phyloP scores from a whole-genome alignment of 108 stramenopile genomes.

The Skeletonema potamos region DNA sequence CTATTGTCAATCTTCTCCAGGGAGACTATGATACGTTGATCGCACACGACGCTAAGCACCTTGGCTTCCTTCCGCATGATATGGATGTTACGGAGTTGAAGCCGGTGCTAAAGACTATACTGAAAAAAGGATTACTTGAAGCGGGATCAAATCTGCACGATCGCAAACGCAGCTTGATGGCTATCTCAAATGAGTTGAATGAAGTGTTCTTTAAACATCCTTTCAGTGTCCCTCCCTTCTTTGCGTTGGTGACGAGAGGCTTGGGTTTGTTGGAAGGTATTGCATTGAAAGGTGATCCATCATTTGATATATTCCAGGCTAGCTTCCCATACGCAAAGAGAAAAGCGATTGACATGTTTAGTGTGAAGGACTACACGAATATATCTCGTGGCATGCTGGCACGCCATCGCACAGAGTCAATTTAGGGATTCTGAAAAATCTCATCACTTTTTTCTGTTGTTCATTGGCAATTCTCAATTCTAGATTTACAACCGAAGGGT shows the following conservation, averaged over 20 bases:
- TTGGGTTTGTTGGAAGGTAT: constrained; percentile 91
- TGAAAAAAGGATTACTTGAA: constrained; percentile 78
- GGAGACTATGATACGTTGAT: constrained; percentile 83
- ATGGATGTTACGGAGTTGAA: constrained; percentile 74
- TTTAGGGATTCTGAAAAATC: neutral
- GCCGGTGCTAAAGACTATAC: constrained; percentile 73
- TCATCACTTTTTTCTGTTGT: too few species aligned
- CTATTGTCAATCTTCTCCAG: constrained; percentile 81
- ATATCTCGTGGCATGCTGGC: constrained; percentile 23
- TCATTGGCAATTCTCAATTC: too few species aligned
- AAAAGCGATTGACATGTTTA: constrained; percentile 53
- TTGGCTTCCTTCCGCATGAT: constrained; percentile 86
- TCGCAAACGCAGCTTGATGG: constrained; percentile 76
- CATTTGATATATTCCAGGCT: constrained; percentile 91
- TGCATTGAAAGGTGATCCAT: constrained; percentile 81
- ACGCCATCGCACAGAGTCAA: neutral
- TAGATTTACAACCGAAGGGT: too few species aligned
- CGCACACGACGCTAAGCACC: constrained; percentile 68
- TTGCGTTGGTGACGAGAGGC: constrained; percentile 89
- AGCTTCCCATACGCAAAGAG: constrained; percentile 80
- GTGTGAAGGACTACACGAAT: constrained; percentile 28
- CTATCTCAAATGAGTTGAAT: constrained; percentile 88
- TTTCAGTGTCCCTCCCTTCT: constrained; percentile 89
- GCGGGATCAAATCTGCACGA: constrained; percentile 69
- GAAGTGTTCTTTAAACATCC: constrained; percentile 88